Evolutionary conservation across 768 basidiomycete genomes (phyloP), one percentile per base, ranked within the genome.

Genomic region (Suillus fuscotomentosus): DNA sequence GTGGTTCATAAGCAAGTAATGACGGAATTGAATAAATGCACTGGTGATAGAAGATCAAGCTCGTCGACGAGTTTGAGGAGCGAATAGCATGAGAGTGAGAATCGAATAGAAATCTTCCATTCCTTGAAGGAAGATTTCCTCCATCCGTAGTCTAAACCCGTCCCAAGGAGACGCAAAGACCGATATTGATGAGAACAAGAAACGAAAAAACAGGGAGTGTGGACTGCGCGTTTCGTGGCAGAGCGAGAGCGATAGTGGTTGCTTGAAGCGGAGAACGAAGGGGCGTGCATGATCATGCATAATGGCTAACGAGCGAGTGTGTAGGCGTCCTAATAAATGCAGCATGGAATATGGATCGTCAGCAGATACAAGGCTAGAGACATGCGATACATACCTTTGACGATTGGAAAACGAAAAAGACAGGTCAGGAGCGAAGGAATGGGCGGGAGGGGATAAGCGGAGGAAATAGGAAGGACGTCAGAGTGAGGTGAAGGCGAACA

Each of bases 381-480:
- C 13, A n/a, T n/a, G 15, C 20, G 24, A 41, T 41, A 6, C 61
- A 36, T 66, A 73, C 72, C 68, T 72, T 51, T 1, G 54, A 63
- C 9, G 38, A 45, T 43, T n/a, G 3, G 43, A 27, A 50, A 22
- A 14, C 8, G 39, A 60, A 27, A 43, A 22, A 9, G 39, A 47
- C 9, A n/a, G n/a, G 53, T 53, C 31, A 34, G 53, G 5, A 54
- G 20, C 17, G 31, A 54, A 34, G 31, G 53, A 8, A 31, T 31
- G 27, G 50, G 48, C 24, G 48, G 14, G 48, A 15, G 24, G 24
- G 15, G 8, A 53, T 57, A 31, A 13, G 13, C 11, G 55, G 31
- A 34, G 1, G 50, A 45, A 20, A 3, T 36, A 48, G 6, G 39
- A 20, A 27, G 45, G 60, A 38, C 31, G 39, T 27, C 60, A n/a